Base-by-base conservation (phyloP, 2,329 filamentous ascomycete genomes). In the Cryphonectria nitschkei region DNA sequence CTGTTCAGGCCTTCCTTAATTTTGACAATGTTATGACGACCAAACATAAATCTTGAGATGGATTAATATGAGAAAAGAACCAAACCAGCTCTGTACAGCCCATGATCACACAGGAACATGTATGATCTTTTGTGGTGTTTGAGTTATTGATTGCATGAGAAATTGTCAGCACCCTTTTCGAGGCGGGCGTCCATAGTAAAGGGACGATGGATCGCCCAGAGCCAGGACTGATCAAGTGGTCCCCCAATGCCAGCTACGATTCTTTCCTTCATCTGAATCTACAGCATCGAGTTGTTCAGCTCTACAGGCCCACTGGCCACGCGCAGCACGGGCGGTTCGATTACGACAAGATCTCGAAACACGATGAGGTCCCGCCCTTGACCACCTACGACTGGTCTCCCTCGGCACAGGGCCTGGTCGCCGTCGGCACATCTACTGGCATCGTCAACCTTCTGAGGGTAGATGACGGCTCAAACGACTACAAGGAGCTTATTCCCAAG, bases 361-460 rank as follows among this genome's bases (percentile, higher is more conserved):
- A 91, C 75, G 87, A 90, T 76, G 88, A 91, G 75, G 86, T 90
- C 61, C 89, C 89, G 54, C 85, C 87, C 5, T 82, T 91, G 71
- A 91, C 87, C 60, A 89, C 89, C 6, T 91, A 90, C 77, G 89
- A 91, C 80, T 91, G 89, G 89, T 90, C 89, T 16, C 87, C 89
- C 37, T 84, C 84, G 41, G 82, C 87, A n/a, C 83, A 85, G 43
- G 89, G 90, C 67, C 83, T 95, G 11, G 87, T 96, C 56, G 92
- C 92, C 32, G 87, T 96, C 39, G 93, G 93, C 56, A 92, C 92
- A 14, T 87, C 89, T 19, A 90, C 89, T 54, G 93, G 93, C 65
- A 89, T 94, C 69, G 92, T 94, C 73, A 91, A 92, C 73, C 82
- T 97, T 29, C 81, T 96, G 69, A 87, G 90, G 72, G 87, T 96